These are phyloP conservation scores for Stenocarpella maydis DNA, from an alignment of 2,329 filamentous ascomycete genomes.

Conservation along the genomic window DNA sequence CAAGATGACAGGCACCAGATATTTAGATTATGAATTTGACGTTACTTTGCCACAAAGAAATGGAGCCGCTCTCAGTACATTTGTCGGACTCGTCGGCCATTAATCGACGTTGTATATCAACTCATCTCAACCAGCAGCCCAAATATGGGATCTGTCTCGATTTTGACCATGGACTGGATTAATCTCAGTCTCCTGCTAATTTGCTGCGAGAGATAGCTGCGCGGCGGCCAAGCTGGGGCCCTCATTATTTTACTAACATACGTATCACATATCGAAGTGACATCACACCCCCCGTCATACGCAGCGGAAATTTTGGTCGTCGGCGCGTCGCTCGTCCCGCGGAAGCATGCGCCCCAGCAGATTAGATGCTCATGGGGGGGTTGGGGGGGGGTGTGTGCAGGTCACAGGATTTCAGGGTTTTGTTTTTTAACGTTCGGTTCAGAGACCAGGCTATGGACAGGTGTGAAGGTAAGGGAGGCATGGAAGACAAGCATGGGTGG, in stretches of 20 bases:
- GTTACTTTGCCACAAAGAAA: constrained; percentile 7
- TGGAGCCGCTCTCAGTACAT: neutral
- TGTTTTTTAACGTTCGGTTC: no score
- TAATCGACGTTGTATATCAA: constrained; percentile 31
- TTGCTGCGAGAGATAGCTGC: neutral
- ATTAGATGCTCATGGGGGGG: neutral
- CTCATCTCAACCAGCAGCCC: constrained; percentile 20
- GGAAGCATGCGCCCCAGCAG: neutral
- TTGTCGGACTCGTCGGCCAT: constrained; percentile 11
- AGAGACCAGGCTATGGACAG: neutral
- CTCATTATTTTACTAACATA: constrained; percentile 4
- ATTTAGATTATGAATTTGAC: constrained; percentile 29
- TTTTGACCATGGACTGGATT: neutral
- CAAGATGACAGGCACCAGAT: constrained; percentile 27
- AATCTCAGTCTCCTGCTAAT: neutral
- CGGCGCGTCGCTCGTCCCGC: neutral
- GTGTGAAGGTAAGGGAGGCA: neutral
- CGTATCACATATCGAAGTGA: neutral
- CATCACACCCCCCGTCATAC: neutral
- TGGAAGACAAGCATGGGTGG: neutral
- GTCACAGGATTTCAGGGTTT: neutral
- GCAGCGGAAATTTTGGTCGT: neutral
- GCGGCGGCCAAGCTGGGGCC: constrained; percentile 2
- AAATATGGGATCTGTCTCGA: neutral
- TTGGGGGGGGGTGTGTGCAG: no score